phyloP scores from a whole-genome alignment of 768 basidiomycete species.

The Amanita subjunquillea region DNA sequence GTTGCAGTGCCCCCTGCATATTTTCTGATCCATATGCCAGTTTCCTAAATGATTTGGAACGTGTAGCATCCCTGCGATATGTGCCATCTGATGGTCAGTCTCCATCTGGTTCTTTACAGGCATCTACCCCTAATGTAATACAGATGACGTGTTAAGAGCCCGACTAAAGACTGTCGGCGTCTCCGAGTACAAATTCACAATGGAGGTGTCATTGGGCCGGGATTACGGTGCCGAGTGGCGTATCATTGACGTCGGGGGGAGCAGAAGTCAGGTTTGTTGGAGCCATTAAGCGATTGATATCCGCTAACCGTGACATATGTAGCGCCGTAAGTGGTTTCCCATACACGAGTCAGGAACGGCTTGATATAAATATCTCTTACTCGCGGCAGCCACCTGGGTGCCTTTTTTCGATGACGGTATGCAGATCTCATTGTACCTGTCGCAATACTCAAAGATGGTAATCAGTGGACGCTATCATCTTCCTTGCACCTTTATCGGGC shows the following conservation, averaged over 20 bases:
- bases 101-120: background rate
- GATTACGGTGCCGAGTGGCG: constrained; percentile 61
- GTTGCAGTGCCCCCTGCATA: constrained; percentile 6
- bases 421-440: background rate
- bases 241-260: constrained; percentile 72
- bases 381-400: constrained; percentile 7
- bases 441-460: background rate
- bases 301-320: background rate
- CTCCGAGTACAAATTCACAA: constrained; percentile 73
- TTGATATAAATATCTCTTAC: background rate
- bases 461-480: constrained; percentile 63
- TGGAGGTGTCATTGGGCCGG: constrained; percentile 46
- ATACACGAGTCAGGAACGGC: background rate
- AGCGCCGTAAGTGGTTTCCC: constrained; percentile 7
- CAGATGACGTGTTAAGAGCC: constrained; percentile 71
- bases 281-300: background rate
- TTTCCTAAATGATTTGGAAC: constrained; percentile 59
- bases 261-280: constrained; percentile 51
- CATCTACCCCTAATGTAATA: background rate
- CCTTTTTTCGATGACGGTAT: constrained; percentile 11
- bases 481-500: constrained; percentile 66
- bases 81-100: constrained; percentile 56
- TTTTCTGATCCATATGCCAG: constrained; percentile 22
- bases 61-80: constrained; percentile 54
- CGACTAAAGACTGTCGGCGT: constrained; percentile 72